Evolutionary conservation across 345 rosid species (phyloP), one percentile per base, ranked within the genome.

Genomic region (Eucalyptus lansdowneana): DNA sequence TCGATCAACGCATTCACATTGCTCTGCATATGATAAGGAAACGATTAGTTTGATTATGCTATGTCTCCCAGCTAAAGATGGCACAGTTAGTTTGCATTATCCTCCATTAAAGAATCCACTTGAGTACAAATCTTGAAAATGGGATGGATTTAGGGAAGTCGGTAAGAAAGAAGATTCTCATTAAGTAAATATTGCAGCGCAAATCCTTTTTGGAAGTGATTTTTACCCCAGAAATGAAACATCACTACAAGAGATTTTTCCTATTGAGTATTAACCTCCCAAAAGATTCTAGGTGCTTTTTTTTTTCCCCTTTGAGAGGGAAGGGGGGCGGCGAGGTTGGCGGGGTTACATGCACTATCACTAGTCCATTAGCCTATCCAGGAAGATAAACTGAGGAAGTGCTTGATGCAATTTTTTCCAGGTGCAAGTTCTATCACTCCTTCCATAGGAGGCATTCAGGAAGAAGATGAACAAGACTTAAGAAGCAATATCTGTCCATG

Each of bases 1-100:
- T 97, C 98, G 76, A 97, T 95, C 94, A 97, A 92, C 62, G 97
- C 96, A 91, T 94, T 94, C 88, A 94, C 98, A 88, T 97, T 94
- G 92, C 93, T 94, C 99, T 97, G 92, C 86, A 91, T 37, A 58
- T 19, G 65, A 89, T 86, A 90, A 88, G 87, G 47, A 76, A 76
- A 76, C 3, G 4, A 42, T 76, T 76, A 40, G 83, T 11, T 76
- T 76, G 47, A 76, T 22, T 27, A 40, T 40, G 47, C 83, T 76
- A 21, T 11, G 29, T 40, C 83, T 40, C 83, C 83, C 83, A 76
- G 83, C 83, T 69, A 49, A 87, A 24, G n/a, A 50, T 54, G 53
- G 31, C 56, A 86, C 56, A 86, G 29, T 50, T 17, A 51, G 42
- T 11, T 51, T 47, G 87, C 87, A 86, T 47, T 49, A 27, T 47